A percentile compares a stretch with the other conserved stretches of the same genome.
Evolutionary conservation across 805 yeast genomes (phyloP).

Genomic region (Ogataea populi-albae): DNA sequence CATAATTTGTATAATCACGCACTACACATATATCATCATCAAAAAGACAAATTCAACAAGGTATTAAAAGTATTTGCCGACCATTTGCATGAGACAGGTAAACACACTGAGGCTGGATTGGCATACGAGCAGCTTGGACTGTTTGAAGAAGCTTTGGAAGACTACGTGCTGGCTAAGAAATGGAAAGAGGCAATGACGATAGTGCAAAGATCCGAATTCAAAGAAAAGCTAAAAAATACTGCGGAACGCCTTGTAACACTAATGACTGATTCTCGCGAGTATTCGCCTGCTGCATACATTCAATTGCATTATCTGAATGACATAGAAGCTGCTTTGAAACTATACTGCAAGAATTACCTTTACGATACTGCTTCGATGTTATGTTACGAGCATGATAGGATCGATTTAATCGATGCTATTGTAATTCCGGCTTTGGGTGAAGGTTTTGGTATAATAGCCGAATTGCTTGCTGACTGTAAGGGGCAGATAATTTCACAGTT

Average conservation of each 20-base stretch:
- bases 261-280: slow-evolving; percentile 66
- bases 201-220: slow-evolving; percentile 41
- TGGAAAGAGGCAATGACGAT: slow-evolving; percentile 85
- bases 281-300: slow-evolving; percentile 77
- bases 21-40: slow-evolving; percentile 56
- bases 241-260: slow-evolving; percentile 60
- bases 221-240: slow-evolving; percentile 40
- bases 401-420: slow-evolving; percentile 50
- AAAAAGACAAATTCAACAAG: slow-evolving; percentile 48
- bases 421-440: slow-evolving; percentile 79
- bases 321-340: slow-evolving; percentile 57
- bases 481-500: slow-evolving; percentile 83
- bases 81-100: slow-evolving; percentile 51
- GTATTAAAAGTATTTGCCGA: slow-evolving; percentile 64
- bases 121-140: slow-evolving; percentile 68
- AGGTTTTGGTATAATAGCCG: slow-evolving; percentile 84
- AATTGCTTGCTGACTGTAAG: slow-evolving; percentile 88
- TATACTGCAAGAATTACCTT: slow-evolving; percentile 70
- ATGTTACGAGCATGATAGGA: slow-evolving; percentile 43
- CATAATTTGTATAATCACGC: slow-evolving; percentile 74
- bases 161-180: slow-evolving; percentile 64
- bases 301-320: slow-evolving; percentile 60
- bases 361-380: slow-evolving; percentile 76
- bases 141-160: slow-evolving; percentile 59
- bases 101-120: slow-evolving; percentile 73